Evolutionary conservation across 345 rosid genomes (phyloP), one percentile per base, ranked within the genome.

Genomic region (Euclidium syriacum): DNA sequence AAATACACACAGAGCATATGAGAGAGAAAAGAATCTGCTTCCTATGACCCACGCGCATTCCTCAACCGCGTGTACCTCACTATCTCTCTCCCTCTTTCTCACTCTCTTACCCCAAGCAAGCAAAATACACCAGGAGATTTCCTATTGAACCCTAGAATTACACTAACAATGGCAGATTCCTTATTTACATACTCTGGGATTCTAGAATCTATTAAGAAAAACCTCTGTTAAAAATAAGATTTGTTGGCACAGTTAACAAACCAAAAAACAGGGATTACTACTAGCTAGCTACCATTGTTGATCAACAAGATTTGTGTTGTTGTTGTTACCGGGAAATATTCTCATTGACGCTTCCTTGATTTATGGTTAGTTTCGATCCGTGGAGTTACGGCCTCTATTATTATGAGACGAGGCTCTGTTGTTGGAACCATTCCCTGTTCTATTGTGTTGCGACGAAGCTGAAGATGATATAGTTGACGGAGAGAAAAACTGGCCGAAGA

Each of bases 401-500:
- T 64, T 60, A 14, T 41, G 61, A 22, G 44, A 33, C 27, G 54
- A 55, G 0, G 42, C 55, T 43, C 44, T 59, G 23, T 29, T 57
- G 32, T 42, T 64, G 17, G 58, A 57, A 16, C 53, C 26, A 8
- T 40, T 75, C 12, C 40, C 65, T 39, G 65, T 76, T 47, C 16
- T 76, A 72, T 81, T 81, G 14, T 81, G 82, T 12, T 70, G 74
- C 7, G 69, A 52, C 12, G 73, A 51, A 29, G 52, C 16, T 10
- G 58, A 25, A 18, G 81, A 76, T 12, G 83, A 30, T 2, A 60
- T 51, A 2, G 51, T 6, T 0, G 80, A 76, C 0, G 85, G 57
- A 7, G 89, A 71, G 58, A 86, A 83, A 32, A 86, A 69, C 52
- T 83, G 88, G 0, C 83, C 80, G 53, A 83, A 80, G 1, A 85